A percentile compares a stretch with the other conserved stretches of the same genome.
Conservation (phyloP, 2,329 filamentous ascomycete genomes). For the Leptographium galeiforme region DNA sequence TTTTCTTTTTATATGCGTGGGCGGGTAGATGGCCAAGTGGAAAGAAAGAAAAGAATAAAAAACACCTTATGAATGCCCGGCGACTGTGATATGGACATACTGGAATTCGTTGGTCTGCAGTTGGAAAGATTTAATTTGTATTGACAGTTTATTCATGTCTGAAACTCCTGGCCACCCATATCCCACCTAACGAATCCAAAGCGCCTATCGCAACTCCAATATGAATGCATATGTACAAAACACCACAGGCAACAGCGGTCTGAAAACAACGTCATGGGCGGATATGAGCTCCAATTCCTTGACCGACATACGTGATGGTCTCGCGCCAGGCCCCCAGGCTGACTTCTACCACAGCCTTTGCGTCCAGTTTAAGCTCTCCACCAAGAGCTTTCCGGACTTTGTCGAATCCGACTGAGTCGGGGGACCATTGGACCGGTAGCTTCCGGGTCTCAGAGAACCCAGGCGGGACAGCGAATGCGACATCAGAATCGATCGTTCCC, state of each 20-base stretch:
- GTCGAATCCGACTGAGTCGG: conserved; percentile 69
- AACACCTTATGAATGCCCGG: not conserved
- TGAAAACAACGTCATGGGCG: conserved; percentile 22
- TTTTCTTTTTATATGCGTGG: conserved; percentile 6
- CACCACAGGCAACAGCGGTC: not conserved
- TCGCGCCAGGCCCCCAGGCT: conserved; percentile 64
- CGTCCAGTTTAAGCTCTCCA: conserved; percentile 65
- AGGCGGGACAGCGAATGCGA: conserved; percentile 64
- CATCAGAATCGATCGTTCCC: conserved; percentile 61
- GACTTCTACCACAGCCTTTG: conserved; percentile 61
- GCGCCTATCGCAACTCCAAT: too few species aligned
- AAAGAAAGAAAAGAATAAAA: conserved; percentile 1
- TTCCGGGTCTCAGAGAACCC: conserved; percentile 59
- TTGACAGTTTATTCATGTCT: too few species aligned
- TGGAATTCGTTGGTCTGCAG: too few species aligned
- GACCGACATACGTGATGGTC: conserved; percentile 54
- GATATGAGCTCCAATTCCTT: conserved; percentile 56
- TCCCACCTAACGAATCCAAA: too few species aligned
- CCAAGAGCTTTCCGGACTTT: conserved; percentile 69
- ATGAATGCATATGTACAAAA: too few species aligned
- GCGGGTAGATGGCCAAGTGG: conserved; percentile 1
- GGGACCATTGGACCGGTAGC: conserved; percentile 69
- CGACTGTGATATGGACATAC: not conserved
- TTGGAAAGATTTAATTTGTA: too few species aligned
- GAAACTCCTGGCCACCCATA: too few species aligned